Percentiles rank a stretch among this genome's conserved stretches.
These are phyloP conservation scores for Aspergillus costaricaensis DNA, from an alignment of 2,329 filamentous ascomycete genomes.

Conservation along the genomic window DNA sequence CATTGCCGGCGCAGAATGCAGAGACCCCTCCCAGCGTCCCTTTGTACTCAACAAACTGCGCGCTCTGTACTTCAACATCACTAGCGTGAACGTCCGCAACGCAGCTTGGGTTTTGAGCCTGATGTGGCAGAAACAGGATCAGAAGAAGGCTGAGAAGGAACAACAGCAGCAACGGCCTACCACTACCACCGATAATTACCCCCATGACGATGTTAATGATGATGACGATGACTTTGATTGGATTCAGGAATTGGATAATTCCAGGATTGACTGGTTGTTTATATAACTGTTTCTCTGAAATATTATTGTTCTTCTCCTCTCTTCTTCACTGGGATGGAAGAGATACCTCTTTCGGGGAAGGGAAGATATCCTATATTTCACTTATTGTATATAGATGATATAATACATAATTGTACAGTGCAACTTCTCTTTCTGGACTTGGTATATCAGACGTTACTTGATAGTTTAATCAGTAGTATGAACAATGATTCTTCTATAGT, in stretches of 20 bases:
- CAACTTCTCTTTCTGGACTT: too few species aligned
- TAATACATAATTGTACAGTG: neutral
- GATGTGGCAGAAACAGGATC: slow-evolving; percentile 45
- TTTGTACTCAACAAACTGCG: slow-evolving; percentile 37
- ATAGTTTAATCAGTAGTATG: too few species aligned
- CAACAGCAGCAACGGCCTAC: neutral
- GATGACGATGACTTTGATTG: slow-evolving; percentile 41
- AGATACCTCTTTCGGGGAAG: too few species aligned
- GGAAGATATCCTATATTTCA: too few species aligned
- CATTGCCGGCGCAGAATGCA: slow-evolving; percentile 46
- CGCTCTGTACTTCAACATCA: slow-evolving; percentile 38
- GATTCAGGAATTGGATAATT: slow-evolving; percentile 44
- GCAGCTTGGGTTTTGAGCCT: slow-evolving; percentile 43
- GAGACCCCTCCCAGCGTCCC: slow-evolving; percentile 32
- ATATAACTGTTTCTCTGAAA: slow-evolving; percentile 29
- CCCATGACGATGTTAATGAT: slow-evolving; percentile 23
- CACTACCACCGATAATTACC: neutral
- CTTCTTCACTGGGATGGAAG: too few species aligned
- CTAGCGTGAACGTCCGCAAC: slow-evolving; percentile 43
- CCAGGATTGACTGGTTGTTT: slow-evolving; percentile 44
- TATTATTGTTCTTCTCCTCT: neutral
- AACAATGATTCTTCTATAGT: too few species aligned
- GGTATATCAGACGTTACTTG: too few species aligned
- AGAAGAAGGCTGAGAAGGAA: slow-evolving; percentile 23
- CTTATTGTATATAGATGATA: slow-evolving; percentile 6